A percentile compares a stretch with the other conserved stretches of the same genome.
phyloP scores from a whole-genome alignment of 1,139 yeast species.

The Candida labiduridarum region DNA sequence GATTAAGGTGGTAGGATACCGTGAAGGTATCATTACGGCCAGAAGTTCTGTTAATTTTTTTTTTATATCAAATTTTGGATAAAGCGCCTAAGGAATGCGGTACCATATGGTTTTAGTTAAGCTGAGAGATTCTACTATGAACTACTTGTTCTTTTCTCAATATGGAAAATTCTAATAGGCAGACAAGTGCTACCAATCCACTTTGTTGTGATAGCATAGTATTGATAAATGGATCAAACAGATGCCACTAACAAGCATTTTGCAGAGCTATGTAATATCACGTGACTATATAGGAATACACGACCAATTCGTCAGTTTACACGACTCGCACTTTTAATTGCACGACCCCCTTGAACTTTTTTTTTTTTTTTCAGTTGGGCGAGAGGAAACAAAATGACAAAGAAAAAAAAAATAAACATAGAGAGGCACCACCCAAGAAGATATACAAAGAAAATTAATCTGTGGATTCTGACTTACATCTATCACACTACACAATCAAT shows the following conservation, averaged over 20 bases:
- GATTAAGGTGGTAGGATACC: not conserved
- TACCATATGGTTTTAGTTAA: no score
- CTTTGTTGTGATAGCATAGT: not conserved
- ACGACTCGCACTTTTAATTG: no score
- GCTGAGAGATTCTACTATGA: no score
- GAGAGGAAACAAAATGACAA: not conserved
- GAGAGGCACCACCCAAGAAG: not conserved
- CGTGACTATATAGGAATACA: not conserved
- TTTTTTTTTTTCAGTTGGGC: slow-evolving; percentile 1
- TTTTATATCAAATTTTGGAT: not conserved
- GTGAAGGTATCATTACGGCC: not conserved
- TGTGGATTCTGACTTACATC: not conserved
- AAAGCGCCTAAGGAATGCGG: no score
- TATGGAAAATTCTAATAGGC: no score
- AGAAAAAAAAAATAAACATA: not conserved
- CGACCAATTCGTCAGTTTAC: not conserved
- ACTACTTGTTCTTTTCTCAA: no score
- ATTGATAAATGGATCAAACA: not conserved
- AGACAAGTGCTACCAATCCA: no score
- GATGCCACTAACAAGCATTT: no score
- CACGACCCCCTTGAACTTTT: not conserved
- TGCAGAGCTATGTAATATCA: no score
- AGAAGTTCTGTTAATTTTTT: not conserved
- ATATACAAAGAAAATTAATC: not conserved
- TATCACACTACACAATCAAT: not conserved